Evolutionary conservation across 1,284 basidiomycete species (phyloP), one percentile per base, ranked within the genome.

Genomic region (Apiotrichum brassicae): DNA sequence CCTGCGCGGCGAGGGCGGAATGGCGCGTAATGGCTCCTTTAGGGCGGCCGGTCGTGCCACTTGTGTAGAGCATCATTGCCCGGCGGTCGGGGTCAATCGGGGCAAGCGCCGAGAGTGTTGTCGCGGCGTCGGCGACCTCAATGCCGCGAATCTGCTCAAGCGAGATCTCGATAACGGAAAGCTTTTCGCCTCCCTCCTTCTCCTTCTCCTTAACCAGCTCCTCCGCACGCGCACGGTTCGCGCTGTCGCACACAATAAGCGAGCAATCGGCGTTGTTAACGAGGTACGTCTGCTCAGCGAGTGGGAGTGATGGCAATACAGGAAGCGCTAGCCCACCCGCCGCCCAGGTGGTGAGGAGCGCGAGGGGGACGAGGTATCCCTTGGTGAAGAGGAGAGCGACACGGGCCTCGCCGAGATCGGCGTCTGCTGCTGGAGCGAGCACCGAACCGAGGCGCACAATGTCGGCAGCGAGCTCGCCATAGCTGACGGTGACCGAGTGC

Each of bases 21-120:
- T 70, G 70, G 6, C 64, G 57, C 30, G 68, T 67, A 6, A 70
- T 65, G 0, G 68, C 70, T 18, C 70, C 70, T 50, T 70, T 70
- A 2, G 70, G 68, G 19, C 60, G 43, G 4, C 70, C 70, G 11
- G 66, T 71, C 26, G 65, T 66, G 4, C 70, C 70, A 30, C 58
- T 62, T 1, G 70, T 72, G 52, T 66, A 72, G 13, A 72, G 59
- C 65, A 72, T 70, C 60, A 72, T 66, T 14, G 64, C 63, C 19
- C 60, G 56, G 12, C 61, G 48, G 11, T 62, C 54, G 20, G 54
- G 54, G 20, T 61, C 57, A 30, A 68, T 49, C 33, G 28, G 48
- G 20, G 46, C 16, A 14, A 56, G 39, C 5, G 37, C 36, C 4
- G 39, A 22, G 4, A 54, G 43, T 11, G 28, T 37, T 3, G 43